Conservation (phyloP, 306 rosid genomes). For the Fragaria nilgerrensis region DNA sequence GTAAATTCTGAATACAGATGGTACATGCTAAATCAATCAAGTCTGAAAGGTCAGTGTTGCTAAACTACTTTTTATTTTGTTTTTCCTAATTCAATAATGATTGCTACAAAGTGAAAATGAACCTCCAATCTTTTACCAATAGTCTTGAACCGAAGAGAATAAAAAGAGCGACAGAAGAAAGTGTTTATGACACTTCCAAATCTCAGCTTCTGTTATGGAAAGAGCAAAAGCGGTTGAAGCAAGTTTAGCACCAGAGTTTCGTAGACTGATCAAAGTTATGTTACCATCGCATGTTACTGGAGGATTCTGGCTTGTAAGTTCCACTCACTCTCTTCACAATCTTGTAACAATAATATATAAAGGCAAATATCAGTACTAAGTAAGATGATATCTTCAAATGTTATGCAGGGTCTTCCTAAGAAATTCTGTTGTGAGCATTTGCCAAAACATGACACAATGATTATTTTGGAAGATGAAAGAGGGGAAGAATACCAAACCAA, state of each 20-base stretch:
- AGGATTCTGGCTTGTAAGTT: constrained; percentile 59
- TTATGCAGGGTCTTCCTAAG: constrained; percentile 47
- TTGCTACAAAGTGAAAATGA: not conserved
- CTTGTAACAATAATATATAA: not conserved
- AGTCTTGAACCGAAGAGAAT: constrained; percentile 18
- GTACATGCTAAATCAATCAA: constrained; percentile 6
- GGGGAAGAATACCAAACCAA: constrained; percentile 30
- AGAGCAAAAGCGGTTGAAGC: constrained; percentile 40
- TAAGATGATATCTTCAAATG: constrained; percentile 10
- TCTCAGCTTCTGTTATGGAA: constrained; percentile 11
- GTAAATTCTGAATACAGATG: constrained; percentile 22
- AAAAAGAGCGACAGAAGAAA: constrained; percentile 24
- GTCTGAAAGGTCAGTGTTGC: not conserved
- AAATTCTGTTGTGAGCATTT: constrained; percentile 38
- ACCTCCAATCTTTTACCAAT: constrained; percentile 1
- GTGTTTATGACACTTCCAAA: constrained; percentile 4
- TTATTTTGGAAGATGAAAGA: constrained; percentile 47
- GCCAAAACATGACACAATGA: constrained; percentile 35
- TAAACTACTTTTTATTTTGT: not conserved
- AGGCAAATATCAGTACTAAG: not conserved
- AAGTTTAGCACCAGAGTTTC: constrained; percentile 32
- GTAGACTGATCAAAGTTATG: constrained; percentile 40
- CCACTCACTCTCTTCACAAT: not conserved
- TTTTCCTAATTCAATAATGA: not conserved
- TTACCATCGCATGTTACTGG: constrained; percentile 42